Evolutionary conservation across 371 early-diverging fungal genomes (phyloP), one percentile per base, ranked within the genome.

Genomic region (Gilbertella persicaria): DNA sequence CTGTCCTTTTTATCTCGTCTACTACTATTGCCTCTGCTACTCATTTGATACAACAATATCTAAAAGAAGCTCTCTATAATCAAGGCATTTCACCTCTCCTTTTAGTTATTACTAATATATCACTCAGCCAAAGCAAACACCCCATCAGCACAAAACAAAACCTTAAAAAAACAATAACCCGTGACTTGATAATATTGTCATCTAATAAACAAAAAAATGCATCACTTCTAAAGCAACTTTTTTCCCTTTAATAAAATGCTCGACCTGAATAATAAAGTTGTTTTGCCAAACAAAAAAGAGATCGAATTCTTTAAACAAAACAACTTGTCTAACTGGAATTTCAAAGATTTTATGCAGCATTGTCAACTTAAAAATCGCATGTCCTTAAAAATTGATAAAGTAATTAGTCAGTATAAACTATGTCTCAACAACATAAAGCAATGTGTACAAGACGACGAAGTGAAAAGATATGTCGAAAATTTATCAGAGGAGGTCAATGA

Each of bases 291-390:
- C 45, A 45, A 46, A 54, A 46, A 54, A 40, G 46, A 54, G 41
- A n/a, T 46, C 33, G 40, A 54, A 38, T 54, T 54, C 40, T 46
- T 54, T 46, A 46, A 30, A 21, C 28, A 45, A 37, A 53, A 45
- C 46, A 54, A 40, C 38, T 54, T 54, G 47, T 54, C 29, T 30
- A 40, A 46, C 26, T 54, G 54, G 54, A 45, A 30, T 39, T 46
- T 54, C 33, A 46, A 46, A 46, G 21, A 46, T 29, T 46, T 46
- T 40, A 54, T 46, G 54, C 40, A 54, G 46, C 30, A 39, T 53
- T 53, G 45, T 53, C 54, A 54, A 54, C 46, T 54, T 30, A 54
- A 46, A 46, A 45, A 45, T 46, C 47, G 54, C 54, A 46, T 23
- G 45, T 40, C 45, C 33, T 54, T 39, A 46, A 54, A 54, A 39